Evolutionary conservation across 805 yeast genomes (phyloP).

Genomic region (Tetrapisispora pingtungensis): DNA sequence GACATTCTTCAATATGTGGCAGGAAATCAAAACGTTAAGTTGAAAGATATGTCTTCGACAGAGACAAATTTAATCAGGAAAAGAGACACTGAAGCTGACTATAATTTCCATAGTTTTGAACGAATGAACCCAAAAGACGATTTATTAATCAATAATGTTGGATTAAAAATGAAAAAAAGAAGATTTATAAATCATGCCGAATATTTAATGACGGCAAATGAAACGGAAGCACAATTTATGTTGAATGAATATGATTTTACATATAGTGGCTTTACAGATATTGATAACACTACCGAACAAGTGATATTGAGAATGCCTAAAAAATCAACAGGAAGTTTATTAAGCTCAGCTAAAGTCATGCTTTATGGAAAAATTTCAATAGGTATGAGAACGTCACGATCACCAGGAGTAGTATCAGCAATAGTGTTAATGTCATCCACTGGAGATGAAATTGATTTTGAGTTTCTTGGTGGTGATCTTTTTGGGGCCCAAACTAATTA

Average conservation of each 20-base stretch:
- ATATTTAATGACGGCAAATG: conserved; percentile 20
- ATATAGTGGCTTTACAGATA: conserved; percentile 45
- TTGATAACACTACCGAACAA: conserved; percentile 36
- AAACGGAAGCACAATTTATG: conserved; percentile 50
- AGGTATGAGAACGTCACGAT: conserved; percentile 60
- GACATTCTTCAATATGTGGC: not conserved
- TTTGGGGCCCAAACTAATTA: conserved; percentile 64
- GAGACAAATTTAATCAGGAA: not conserved
- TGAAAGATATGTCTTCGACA: not conserved
- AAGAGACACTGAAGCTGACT: not conserved
- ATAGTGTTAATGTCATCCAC: conserved; percentile 72
- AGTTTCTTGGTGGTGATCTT: conserved; percentile 69
- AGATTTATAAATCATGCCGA: conserved; percentile 23
- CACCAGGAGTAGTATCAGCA: conserved; percentile 76
- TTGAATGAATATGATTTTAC: conserved; percentile 53
- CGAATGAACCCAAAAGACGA: conserved; percentile 2
- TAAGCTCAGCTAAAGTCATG: conserved; percentile 65
- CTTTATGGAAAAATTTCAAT: conserved; percentile 77
- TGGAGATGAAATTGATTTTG: conserved; percentile 88
- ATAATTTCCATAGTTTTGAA: not conserved
- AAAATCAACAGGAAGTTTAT: conserved; percentile 60
- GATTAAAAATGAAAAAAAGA: conserved; percentile 7
- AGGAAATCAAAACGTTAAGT: not conserved
- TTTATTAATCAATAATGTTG: not conserved
- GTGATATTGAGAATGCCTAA: conserved; percentile 72